Conservation (phyloP, 768 basidiomycete genomes). For the Macrocybe gigantea region DNA sequence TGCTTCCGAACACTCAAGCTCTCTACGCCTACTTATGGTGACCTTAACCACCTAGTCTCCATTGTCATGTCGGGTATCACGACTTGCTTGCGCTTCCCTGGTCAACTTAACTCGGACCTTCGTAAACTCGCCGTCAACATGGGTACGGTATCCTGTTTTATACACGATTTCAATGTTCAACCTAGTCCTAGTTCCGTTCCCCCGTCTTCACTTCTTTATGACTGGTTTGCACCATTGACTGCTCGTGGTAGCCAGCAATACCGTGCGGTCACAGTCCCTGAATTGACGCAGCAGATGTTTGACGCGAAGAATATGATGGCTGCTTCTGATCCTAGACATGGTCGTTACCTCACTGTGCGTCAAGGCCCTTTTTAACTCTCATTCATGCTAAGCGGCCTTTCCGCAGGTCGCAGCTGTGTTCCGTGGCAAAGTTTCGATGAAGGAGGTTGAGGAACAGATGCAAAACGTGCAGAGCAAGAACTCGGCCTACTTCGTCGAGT, state of each 20-base stretch:
- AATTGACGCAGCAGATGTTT: conserved; percentile 99
- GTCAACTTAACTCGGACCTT: conserved; percentile 98
- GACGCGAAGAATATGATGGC: conserved; percentile 99
- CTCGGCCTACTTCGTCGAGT: conserved; percentile 97
- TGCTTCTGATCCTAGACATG: conserved; percentile 93
- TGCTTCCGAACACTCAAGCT: conserved; percentile 98
- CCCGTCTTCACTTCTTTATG: conserved; percentile 99
- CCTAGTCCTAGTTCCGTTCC: conserved; percentile 77
- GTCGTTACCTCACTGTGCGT: conserved; percentile 91
- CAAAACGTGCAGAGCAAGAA: conserved; percentile 97
- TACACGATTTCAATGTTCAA: not conserved
- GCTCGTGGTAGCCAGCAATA: conserved; percentile 93
- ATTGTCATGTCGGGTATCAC: conserved; percentile 99
- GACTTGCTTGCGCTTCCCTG: conserved; percentile 98
- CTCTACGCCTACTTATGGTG: conserved; percentile 91
- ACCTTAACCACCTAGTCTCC: conserved; percentile 96
- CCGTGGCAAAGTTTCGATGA: conserved; percentile 99
- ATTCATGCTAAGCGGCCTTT: not conserved
- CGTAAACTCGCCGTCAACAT: conserved; percentile 99
- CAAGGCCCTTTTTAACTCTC: not conserved
- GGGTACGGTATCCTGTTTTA: conserved; percentile 48
- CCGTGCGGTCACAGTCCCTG: conserved; percentile 95
- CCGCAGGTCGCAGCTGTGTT: conserved; percentile 84
- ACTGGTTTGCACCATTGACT: conserved; percentile 94
- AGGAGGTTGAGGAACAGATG: conserved; percentile 99